Percentiles rank a stretch among this genome's conserved stretches.
Conservation (phyloP, 164 flowering plant species). For the Berberis vulgaris region DNA sequence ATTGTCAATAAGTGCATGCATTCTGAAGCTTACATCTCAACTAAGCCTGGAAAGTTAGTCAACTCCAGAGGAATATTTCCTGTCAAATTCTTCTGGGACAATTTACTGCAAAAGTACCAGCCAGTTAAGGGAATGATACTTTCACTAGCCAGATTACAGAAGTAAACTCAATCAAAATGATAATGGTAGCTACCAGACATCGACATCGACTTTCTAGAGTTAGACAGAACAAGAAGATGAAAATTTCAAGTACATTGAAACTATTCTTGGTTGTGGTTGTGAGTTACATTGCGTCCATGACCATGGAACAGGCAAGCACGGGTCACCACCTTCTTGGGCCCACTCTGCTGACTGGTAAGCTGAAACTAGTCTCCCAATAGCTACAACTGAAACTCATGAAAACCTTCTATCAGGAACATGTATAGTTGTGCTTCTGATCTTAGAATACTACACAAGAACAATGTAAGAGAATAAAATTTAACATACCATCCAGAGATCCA, state of each 20-base stretch:
- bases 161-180: background rate
- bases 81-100: constrained; percentile 72
- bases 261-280: constrained; percentile 66
- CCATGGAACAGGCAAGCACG: constrained; percentile 90
- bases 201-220: background rate
- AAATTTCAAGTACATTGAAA: constrained; percentile 41
- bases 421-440: background rate
- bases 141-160: background rate
- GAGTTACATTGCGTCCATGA: constrained; percentile 79
- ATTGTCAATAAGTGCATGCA: background rate
- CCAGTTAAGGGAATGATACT: background rate
- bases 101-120: constrained; percentile 31
- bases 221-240: background rate
- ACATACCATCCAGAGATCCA: constrained; percentile 74
- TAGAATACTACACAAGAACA: background rate
- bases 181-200: background rate
- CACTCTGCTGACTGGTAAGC: constrained; percentile 50
- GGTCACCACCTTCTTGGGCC: constrained; percentile 97
- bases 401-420: constrained; percentile 10
- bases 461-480: background rate
- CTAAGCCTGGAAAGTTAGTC: constrained; percentile 55
- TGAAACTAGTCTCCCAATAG: constrained; percentile 38
- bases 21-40: constrained; percentile 63
- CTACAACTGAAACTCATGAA: constrained; percentile 40
- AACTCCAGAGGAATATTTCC: constrained; percentile 73